These are phyloP conservation scores for Sporothrix phasma DNA, from an alignment of 2,329 filamentous ascomycete genomes.

Conservation along the genomic window DNA sequence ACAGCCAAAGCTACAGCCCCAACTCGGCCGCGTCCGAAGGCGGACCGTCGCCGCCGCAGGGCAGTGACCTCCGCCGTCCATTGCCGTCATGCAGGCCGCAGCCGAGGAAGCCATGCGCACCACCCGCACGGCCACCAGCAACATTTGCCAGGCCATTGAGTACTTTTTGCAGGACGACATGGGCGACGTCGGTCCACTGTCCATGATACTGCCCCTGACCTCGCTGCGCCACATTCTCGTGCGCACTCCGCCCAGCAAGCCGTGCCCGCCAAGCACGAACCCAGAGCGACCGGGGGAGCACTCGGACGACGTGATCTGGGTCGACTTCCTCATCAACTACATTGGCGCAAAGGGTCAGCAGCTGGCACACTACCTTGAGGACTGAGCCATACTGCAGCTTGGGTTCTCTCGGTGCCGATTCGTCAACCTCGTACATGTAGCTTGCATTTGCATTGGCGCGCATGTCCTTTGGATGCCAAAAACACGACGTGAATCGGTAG, in stretches of 20 bases:
- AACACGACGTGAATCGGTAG: too few species aligned
- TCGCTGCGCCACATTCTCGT: constrained; percentile 7
- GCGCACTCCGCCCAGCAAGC: neutral
- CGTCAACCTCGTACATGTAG: too few species aligned
- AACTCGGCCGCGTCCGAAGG: neutral
- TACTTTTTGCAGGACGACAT: constrained; percentile 18
- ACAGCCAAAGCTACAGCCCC: neutral
- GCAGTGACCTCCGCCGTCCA: neutral
- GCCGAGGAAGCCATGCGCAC: neutral
- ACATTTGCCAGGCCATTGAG: constrained; percentile 21
- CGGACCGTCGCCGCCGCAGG: neutral
- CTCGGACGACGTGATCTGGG: constrained; percentile 14
- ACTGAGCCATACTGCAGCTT: neutral
- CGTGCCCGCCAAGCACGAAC: neutral
- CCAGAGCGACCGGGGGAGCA: constrained; percentile 8
- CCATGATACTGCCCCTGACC: constrained; percentile 15
- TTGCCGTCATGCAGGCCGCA: neutral
- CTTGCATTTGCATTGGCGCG: too few species aligned
- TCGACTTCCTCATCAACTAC: constrained; percentile 9
- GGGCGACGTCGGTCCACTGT: constrained; percentile 18
- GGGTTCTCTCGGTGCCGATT: too few species aligned
- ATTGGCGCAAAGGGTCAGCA: constrained; percentile 15
- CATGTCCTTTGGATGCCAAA: too few species aligned
- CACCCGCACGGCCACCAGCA: constrained; percentile 11
- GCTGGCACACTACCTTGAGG: constrained; percentile 13